Conservation (phyloP, 2,329 filamentous ascomycete genomes). For the Phoma sp. region DNA sequence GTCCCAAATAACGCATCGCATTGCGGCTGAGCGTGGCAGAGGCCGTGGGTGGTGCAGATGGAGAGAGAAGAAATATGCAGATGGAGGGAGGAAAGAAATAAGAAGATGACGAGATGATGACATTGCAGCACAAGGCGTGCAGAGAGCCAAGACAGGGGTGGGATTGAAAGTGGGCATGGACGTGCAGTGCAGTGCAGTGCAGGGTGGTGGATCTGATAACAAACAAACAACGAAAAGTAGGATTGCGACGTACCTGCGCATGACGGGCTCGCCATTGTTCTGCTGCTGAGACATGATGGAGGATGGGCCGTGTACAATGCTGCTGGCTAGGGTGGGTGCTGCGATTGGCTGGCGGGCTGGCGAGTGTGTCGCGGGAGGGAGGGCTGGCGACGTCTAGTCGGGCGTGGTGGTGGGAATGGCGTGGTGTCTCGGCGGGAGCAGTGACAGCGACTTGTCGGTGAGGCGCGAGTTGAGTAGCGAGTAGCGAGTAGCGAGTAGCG, state of each 20-base stretch:
- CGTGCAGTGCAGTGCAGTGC: conserved; percentile 3
- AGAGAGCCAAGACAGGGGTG: neutral
- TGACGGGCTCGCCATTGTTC: conserved; percentile 60
- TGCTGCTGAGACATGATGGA: conserved; percentile 45
- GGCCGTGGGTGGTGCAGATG: neutral
- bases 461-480: neutral
- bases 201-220: conserved; percentile 4
- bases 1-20: conserved; percentile 11
- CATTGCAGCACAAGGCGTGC: neutral
- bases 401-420: neutral
- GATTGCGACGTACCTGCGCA: conserved; percentile 65
- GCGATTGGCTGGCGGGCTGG: conserved; percentile 7
- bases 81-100: neutral
- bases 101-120: neutral
- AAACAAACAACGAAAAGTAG: conserved; percentile 4
- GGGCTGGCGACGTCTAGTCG: conserved; percentile 1
- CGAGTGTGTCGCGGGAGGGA: neutral
- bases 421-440: conserved; percentile 3
- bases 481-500: conserved; percentile 4
- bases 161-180: neutral
- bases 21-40: conserved; percentile 4
- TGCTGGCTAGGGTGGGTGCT: neutral
- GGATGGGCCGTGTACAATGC: conserved; percentile 3
- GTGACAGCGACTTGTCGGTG: neutral
- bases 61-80: neutral